Base-by-base conservation (phyloP, 768 basidiomycete genomes). In the Albatrellus ellisii region DNA sequence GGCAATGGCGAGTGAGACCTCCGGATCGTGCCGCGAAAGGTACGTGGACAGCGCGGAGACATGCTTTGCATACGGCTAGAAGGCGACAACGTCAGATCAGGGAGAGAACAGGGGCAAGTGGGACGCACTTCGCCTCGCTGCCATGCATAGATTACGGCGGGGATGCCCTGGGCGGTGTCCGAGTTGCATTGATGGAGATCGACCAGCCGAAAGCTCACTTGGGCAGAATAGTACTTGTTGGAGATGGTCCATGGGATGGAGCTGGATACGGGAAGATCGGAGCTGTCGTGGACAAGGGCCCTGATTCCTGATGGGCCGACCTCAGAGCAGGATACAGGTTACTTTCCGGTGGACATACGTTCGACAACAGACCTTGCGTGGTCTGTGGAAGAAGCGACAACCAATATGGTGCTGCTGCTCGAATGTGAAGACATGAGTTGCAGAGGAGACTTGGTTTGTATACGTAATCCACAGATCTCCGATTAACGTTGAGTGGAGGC, bases 171-270 rank as follows among this genome's bases (percentile, higher is more conserved):
- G 14, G 69, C 60, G 15, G 65, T 57, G 34, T 64, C 55, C 14
- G 65, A 59, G 24, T 57, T 58, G 45, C 73, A 63, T 9, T 66
- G 63, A 24, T 63, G 59, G 41, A 75, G 56, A 14, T 68, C 61
- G 42, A 68, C 67, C 9, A 68, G 62, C 26, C 73, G 61, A 54
- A 89, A 87, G 46, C 77, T 74, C 6, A 90, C 79, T 45, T 70
- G 65, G 1, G 86, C 87, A 11, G 72, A 72, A 61, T 89, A 90
- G 59, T 90, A 90, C 56, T 73, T 79, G 64, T 88, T 88, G 39
- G 61, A 59, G 46, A 88, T 81, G 31, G 72, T 80, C 84, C 83
- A 88, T 8, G 79, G 77, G 25, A 83, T 59, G 21, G 25, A n/a
- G 11, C 43, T 42, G 9, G 39, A 36, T 9, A 43, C 3, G 14